Conservation (phyloP, 768 basidiomycete species). For the Lactifluus pinguis region DNA sequence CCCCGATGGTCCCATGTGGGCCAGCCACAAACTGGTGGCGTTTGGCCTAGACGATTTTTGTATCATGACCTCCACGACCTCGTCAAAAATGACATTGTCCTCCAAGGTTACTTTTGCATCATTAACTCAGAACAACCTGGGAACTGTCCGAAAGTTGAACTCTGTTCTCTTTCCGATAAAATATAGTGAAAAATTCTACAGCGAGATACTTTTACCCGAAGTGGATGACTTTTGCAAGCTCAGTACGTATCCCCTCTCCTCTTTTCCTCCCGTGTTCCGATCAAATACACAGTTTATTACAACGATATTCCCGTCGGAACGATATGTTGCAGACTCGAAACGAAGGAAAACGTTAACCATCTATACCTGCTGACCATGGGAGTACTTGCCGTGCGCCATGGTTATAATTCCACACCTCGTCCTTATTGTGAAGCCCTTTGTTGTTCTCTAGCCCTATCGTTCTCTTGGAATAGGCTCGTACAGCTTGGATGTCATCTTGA, state of each 20-base stretch:
- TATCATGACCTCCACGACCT: slow-evolving; percentile 26
- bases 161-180: slow-evolving; percentile 83
- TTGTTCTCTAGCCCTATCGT: slow-evolving; percentile 62
- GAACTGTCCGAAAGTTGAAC: slow-evolving; percentile 55
- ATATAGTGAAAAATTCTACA: slow-evolving; percentile 84
- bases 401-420: neutral
- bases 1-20: neutral
- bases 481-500: slow-evolving; percentile 57
- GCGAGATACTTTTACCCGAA: slow-evolving; percentile 65
- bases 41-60: slow-evolving; percentile 1
- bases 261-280: neutral
- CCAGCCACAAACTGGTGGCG: slow-evolving; percentile 9
- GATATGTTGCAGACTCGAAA: slow-evolving; percentile 78
- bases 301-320: slow-evolving; percentile 90
- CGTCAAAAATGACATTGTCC: slow-evolving; percentile 24
- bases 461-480: slow-evolving; percentile 67
- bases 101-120: slow-evolving; percentile 61
- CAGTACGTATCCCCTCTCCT: slow-evolving; percentile 40
- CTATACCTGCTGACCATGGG: slow-evolving; percentile 92
- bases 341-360: slow-evolving; percentile 42
- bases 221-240: slow-evolving; percentile 84
- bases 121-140: slow-evolving; percentile 74
- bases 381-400: slow-evolving; percentile 62
- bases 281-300: slow-evolving; percentile 59
- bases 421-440: neutral